These are phyloP conservation scores for Euphorbia schlechtendalii DNA, from an alignment of 441 rosid species.

Conservation along the genomic window DNA sequence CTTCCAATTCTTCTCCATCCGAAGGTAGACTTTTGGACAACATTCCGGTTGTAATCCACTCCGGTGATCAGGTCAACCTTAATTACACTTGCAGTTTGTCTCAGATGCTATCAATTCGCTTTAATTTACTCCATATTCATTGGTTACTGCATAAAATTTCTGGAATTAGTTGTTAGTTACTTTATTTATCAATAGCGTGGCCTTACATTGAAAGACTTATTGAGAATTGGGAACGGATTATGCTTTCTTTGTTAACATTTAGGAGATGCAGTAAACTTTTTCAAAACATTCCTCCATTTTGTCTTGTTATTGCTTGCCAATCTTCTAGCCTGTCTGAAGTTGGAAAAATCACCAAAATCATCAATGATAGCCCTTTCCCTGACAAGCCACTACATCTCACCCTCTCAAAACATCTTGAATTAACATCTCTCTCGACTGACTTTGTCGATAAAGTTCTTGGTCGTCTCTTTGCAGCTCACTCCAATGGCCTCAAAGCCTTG, in stretches of 20 bases:
- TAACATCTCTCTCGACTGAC: slow-evolving; percentile 28
- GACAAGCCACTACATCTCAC: slow-evolving; percentile 41
- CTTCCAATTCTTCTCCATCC: too few species aligned
- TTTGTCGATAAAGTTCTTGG: slow-evolving; percentile 72
- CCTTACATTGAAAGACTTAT: slow-evolving; percentile 1
- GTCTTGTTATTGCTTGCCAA: neutral
- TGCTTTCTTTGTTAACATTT: slow-evolving; percentile 1
- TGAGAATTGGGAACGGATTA: neutral
- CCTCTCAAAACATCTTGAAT: slow-evolving; percentile 34
- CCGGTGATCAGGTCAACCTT: too few species aligned
- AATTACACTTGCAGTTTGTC: too few species aligned
- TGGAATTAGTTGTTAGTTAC: too few species aligned
- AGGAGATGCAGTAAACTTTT: neutral
- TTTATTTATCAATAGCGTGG: neutral
- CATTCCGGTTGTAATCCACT: too few species aligned
- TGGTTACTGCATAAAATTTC: too few species aligned
- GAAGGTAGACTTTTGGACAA: too few species aligned
- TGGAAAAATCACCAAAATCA: slow-evolving; percentile 45
- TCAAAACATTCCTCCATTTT: neutral
- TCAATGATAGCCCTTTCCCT: slow-evolving; percentile 72
- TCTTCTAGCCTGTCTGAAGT: slow-evolving; percentile 22
- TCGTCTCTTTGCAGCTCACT: slow-evolving; percentile 73
- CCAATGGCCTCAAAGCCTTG: slow-evolving; percentile 81
- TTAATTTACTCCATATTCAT: too few species aligned
- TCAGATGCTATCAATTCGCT: too few species aligned